Evolutionary conservation across 1,284 basidiomycete species (phyloP).

Genomic region (Microbotryomycetes sp.): DNA sequence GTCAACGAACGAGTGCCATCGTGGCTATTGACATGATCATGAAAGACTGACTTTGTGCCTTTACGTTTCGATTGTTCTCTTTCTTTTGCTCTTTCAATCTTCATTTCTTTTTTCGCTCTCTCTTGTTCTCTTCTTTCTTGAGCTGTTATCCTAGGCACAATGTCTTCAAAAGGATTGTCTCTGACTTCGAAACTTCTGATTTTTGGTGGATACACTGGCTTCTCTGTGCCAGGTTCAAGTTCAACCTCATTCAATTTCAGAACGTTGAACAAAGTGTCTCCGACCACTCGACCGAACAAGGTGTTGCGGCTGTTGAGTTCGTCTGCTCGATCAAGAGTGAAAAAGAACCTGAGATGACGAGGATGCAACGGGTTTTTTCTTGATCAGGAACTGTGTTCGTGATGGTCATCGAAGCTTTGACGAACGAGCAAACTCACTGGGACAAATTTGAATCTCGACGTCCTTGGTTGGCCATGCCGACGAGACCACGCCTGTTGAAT

Average conservation of each 20-base stretch:
- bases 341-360: constrained; percentile 69
- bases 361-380: constrained; percentile 37
- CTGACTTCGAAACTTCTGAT: constrained; percentile 51
- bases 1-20: not conserved
- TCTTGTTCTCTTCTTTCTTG: constrained; percentile 78
- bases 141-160: constrained; percentile 91
- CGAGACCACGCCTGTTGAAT: constrained; percentile 75
- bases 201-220: constrained; percentile 84
- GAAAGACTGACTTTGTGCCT: constrained; percentile 58
- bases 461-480: constrained; percentile 90
- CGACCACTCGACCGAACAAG: constrained; percentile 38
- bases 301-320: constrained; percentile 57
- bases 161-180: constrained; percentile 91
- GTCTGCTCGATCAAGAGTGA: constrained; percentile 71
- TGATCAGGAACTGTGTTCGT: not conserved
- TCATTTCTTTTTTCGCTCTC: constrained; percentile 64
- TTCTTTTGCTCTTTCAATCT: constrained; percentile 67
- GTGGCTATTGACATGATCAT: not conserved
- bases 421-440: constrained; percentile 40
- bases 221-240: constrained; percentile 53
- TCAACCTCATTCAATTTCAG: constrained; percentile 72
- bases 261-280: constrained; percentile 45
- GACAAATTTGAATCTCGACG: constrained; percentile 44
- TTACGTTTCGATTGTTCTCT: constrained; percentile 51
- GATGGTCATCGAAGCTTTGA: not conserved